These are phyloP conservation scores for Kregervanrija fluxuum DNA, from an alignment of 805 yeast species.

Conservation along the genomic window DNA sequence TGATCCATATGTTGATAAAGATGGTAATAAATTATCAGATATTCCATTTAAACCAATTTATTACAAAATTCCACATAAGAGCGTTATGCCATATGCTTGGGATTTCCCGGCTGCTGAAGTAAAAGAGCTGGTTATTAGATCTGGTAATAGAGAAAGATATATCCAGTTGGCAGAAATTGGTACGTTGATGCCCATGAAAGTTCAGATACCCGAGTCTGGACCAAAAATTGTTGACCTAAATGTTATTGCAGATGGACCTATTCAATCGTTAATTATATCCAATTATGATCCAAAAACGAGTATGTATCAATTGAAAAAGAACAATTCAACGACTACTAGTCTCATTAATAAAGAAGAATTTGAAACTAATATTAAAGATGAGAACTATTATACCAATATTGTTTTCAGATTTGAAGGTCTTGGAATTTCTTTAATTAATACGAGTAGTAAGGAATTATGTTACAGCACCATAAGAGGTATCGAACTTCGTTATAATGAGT, in stretches of 20 bases:
- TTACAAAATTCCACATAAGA: constrained; percentile 77
- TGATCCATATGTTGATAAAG: constrained; percentile 63
- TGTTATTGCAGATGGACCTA: constrained; percentile 94
- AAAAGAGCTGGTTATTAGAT: constrained; percentile 70
- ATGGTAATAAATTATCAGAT: constrained; percentile 51
- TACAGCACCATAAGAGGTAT: constrained; percentile 79
- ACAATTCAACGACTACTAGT: constrained; percentile 24
- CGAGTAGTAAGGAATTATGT: constrained; percentile 61
- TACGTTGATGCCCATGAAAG: constrained; percentile 74
- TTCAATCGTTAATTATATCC: constrained; percentile 79
- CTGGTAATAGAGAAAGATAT: constrained; percentile 67
- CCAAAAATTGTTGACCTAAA: constrained; percentile 67
- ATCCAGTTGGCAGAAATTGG: constrained; percentile 93
- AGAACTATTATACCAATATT: constrained; percentile 44
- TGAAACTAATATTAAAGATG: constrained; percentile 49
- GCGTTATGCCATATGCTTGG: constrained; percentile 98
- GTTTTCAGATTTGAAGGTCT: constrained; percentile 71
- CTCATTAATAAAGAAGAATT: constrained; percentile 34
- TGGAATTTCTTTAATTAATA: constrained; percentile 78
- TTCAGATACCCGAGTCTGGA: constrained; percentile 21
- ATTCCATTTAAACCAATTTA: constrained; percentile 66
- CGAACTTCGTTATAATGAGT: constrained; percentile 73
- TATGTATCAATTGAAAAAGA: constrained; percentile 51
- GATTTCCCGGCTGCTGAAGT: constrained; percentile 88
- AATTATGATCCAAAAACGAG: constrained; percentile 75